phyloP scores from a whole-genome alignment of 345 rosid species.

The Raphanus raphanistrum region DNA sequence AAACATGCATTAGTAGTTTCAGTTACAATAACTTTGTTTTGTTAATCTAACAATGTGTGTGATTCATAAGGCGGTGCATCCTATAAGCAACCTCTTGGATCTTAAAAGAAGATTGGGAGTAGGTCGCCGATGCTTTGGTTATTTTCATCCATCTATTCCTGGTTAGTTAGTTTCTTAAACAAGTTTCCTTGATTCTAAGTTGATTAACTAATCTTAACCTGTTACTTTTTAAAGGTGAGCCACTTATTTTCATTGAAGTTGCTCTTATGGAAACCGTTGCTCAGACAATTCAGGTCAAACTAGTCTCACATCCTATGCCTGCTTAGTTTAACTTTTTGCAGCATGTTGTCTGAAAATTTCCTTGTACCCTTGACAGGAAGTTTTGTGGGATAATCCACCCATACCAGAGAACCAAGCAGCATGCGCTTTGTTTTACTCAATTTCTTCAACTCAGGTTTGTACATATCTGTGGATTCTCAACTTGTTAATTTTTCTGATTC shows the following conservation, averaged over 20 bases:
- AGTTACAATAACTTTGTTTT: neutral
- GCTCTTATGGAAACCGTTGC: conserved; percentile 80
- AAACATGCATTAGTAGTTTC: conserved; percentile 12
- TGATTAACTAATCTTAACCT: neutral
- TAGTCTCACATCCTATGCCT: conserved; percentile 2
- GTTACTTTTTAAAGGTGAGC: conserved; percentile 59
- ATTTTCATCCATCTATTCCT: conserved; percentile 87
- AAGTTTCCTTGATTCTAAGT: conserved; percentile 2
- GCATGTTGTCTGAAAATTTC: conserved; percentile 11
- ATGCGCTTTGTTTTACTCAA: conserved; percentile 91
- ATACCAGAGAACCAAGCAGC: conserved; percentile 70
- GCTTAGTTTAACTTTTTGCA: neutral
- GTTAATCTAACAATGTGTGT: neutral
- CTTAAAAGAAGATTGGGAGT: neutral
- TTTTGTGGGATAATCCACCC: conserved; percentile 93
- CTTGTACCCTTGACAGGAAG: conserved; percentile 59
- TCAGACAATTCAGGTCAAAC: conserved; percentile 70
- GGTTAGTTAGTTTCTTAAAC: conserved; percentile 43
- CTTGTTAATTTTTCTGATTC: neutral
- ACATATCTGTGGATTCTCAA: neutral
- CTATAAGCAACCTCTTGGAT: conserved; percentile 42
- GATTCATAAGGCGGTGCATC: conserved; percentile 82
- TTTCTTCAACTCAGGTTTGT: conserved; percentile 90
- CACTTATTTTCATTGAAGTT: conserved; percentile 97
- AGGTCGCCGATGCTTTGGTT: conserved; percentile 74